Evolutionary conservation across 805 yeast species (phyloP).

Genomic region (Hanseniaspora lindneri): DNA sequence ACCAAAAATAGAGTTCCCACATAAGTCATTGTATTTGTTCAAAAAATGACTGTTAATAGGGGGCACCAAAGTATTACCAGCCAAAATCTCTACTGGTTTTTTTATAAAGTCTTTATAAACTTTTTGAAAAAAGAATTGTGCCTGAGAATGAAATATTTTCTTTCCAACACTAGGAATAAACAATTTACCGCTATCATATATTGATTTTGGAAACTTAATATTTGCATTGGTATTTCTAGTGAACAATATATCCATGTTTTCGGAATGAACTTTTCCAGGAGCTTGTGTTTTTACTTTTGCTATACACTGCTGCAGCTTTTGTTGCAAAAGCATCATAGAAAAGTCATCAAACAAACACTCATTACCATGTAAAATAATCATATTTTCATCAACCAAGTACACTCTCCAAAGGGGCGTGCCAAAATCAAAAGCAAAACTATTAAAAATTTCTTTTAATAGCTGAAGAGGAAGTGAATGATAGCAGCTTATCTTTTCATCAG

Average conservation of each 20-base stretch:
- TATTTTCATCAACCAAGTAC: constrained; percentile 23
- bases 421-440: constrained; percentile 21
- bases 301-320: constrained; percentile 20
- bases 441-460: constrained; percentile 24
- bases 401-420: constrained; percentile 25
- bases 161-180: constrained; percentile 23
- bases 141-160: constrained; percentile 23
- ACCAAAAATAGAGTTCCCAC: constrained; percentile 26
- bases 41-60: constrained; percentile 15
- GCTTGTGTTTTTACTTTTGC: constrained; percentile 7
- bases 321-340: constrained; percentile 26
- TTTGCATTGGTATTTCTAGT: constrained; percentile 1
- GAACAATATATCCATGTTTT: constrained; percentile 12
- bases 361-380: constrained; percentile 26
- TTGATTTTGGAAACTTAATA: constrained; percentile 21
- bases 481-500: constrained; percentile 24
- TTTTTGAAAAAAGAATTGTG: constrained; percentile 25
- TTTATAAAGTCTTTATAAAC: constrained; percentile 22
- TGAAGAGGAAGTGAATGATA: constrained; percentile 25
- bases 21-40: constrained; percentile 19
- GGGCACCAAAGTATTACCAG: constrained; percentile 2
- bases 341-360: constrained; percentile 26
- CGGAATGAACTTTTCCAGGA: not conserved
- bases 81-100: constrained; percentile 22
- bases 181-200: constrained; percentile 23